Base-by-base conservation (phyloP, 1,284 basidiomycete species). In the Coniferiporia sulphurascens region DNA sequence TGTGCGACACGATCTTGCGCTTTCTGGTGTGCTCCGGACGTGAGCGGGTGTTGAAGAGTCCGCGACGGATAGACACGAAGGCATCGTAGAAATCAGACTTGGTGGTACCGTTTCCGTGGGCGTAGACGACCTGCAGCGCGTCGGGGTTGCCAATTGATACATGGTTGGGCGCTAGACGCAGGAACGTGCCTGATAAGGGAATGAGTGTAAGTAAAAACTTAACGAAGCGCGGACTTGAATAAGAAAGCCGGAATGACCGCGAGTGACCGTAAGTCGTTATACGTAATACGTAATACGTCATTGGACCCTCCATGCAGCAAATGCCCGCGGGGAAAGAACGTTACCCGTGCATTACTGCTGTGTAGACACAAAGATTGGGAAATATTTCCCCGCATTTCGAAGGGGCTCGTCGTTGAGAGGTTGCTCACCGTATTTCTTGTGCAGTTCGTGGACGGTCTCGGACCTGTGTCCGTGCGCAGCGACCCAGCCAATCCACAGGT, bases 91-190 rank as follows among this genome's bases (percentile, higher is more conserved):
- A 76, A 44, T 69, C 66, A 6, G 72, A 63, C 64, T 78, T 77
- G 55, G 63, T 32, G n/a, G 87, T 80, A 15, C 88, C 89, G 61
- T 85, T 91, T 12, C 89, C 89, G 68, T 92, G 91, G 1, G 82
- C 89, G 65, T 91, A 94, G 15, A 95, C 78, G 63, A 84, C 70
- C 61, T 81, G 82, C 22, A 95, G 79, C 0, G 91, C 92, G 0
- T 82, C 83, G 0, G 91, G 89, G 69, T 92, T 86, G 15, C 89
- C 83, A 57, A 95, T 81, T 4, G 91, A 93, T 32, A 95, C 75
- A 67, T 95, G 91, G 70, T 94, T 93, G 0, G 93, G 93, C 0
- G 91, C 89, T 62, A 96, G 77, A 64, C 93, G 88, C n/a, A 95
- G 87, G 58, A 93, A 79, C 2, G 82, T 81, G 45, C 91, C 91